A percentile compares a stretch with the other conserved stretches of the same genome.
These are phyloP conservation scores for Soucietia sequanensis DNA, from an alignment of 805 yeast genomes.

Conservation along the genomic window DNA sequence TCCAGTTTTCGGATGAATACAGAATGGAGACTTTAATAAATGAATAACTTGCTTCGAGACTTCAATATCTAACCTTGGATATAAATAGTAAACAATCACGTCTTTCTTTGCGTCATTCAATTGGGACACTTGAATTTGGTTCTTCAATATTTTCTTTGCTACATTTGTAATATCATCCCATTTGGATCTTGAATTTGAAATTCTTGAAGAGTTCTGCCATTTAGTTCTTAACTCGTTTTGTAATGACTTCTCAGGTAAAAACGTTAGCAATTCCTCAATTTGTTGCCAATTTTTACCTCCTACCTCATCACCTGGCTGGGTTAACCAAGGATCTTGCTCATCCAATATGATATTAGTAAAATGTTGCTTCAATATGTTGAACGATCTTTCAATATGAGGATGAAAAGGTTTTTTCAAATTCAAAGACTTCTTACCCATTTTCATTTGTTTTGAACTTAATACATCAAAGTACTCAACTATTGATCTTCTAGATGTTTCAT, in stretches of 20 bases:
- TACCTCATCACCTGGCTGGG: constrained; percentile 27
- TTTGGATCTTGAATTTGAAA: constrained; percentile 54
- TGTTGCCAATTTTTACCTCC: constrained; percentile 48
- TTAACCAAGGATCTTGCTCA: constrained; percentile 86
- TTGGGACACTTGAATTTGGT: constrained; percentile 43
- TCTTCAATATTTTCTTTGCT: constrained; percentile 48
- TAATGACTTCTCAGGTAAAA: constrained; percentile 61
- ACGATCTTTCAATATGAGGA: constrained; percentile 79
- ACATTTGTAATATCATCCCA: constrained; percentile 74
- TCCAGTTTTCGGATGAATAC: constrained; percentile 95
- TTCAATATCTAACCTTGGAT: constrained; percentile 91
- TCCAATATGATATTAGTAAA: constrained; percentile 66
- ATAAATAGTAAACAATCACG: constrained; percentile 71
- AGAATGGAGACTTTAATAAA: constrained; percentile 92
- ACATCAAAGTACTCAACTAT: constrained; percentile 84
- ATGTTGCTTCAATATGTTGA: constrained; percentile 59
- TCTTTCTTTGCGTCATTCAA: constrained; percentile 77
- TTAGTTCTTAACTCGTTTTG: constrained; percentile 50
- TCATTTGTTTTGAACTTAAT: constrained; percentile 43
- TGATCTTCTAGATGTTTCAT: constrained; percentile 72
- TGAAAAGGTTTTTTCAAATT: constrained; percentile 77
- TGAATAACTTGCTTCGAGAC: constrained; percentile 89
- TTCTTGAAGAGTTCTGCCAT: constrained; percentile 47
- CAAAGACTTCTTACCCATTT: constrained; percentile 47
- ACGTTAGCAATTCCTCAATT: constrained; percentile 55